Base-by-base conservation (phyloP, 2,329 filamentous ascomycete genomes). In the Colletotrichum sp. region DNA sequence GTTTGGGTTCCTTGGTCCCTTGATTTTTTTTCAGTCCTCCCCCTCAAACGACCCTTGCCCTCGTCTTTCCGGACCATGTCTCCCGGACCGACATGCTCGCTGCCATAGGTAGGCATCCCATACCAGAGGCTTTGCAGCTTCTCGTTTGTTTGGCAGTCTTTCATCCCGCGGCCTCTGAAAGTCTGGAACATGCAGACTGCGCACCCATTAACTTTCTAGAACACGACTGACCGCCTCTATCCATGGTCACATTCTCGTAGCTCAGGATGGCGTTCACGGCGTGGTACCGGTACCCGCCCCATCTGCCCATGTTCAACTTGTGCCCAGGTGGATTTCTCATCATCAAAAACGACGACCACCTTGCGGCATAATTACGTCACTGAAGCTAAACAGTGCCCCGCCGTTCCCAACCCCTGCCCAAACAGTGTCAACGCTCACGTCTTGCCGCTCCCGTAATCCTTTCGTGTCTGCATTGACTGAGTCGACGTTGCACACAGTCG, bases 311-410 rank as follows among this genome's bases (percentile, higher is more conserved):
- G 27, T 44, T 59, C 55, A 49, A 12, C n/a, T 52, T 16, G 15
- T 29, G 15, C 22, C 22, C 25, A 57, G 16, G 61, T 66, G 61
- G 67, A 49, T 36, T 72, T 44, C 55, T 30, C 55, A 44, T 63
- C 70, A 29, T 69, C 22, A 39, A 30, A 34, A 55, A 19, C 8
- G 69, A 32, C 64, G 63, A n/a, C 30, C 29, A 55, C 12, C 25
- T 73, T 76, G 44, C 64, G 30, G 32, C 57, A 73, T 52, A 36
- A 27, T 76, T 65, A 76, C 70, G 73, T 76, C 73, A 76, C 25
- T 69, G n/a, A 44, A 65, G 57, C 73, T 29, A 22, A 12, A 64
- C 29, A 2, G 5, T 8, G 64, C 44, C 72, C 73, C 64, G 44
- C 44, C 59, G 57, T 59, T 69, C 49, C 64, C 57, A 49, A 69